phyloP scores from a whole-genome alignment of 2,329 filamentous ascomycete species.

The Cordyceps fumosorosea region DNA sequence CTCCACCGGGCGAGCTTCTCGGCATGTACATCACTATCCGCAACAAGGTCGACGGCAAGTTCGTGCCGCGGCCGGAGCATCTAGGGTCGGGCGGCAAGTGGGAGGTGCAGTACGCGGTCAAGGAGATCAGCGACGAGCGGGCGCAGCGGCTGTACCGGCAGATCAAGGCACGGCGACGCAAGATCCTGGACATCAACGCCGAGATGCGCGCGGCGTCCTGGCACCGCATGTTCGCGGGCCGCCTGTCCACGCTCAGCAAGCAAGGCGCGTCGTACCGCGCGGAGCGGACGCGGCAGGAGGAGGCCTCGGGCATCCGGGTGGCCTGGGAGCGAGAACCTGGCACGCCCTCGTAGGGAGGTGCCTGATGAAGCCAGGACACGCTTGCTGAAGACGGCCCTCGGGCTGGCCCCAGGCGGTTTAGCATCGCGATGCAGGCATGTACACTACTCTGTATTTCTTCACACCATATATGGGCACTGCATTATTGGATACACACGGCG shows the following conservation, averaged over 20 bases:
- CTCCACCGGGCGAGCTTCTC: slow-evolving; percentile 38
- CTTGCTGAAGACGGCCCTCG: neutral
- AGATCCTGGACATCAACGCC: slow-evolving; percentile 35
- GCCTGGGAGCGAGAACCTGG: slow-evolving; percentile 32
- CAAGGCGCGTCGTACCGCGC: slow-evolving; percentile 54
- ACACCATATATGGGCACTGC: too few relatives aligned
- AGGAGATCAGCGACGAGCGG: slow-evolving; percentile 46
- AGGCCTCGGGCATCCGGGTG: slow-evolving; percentile 39
- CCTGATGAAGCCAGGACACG: neutral
- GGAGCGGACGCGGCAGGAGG: slow-evolving; percentile 45
- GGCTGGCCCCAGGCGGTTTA: too few relatives aligned
- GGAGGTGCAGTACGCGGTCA: slow-evolving; percentile 72
- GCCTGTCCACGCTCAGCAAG: slow-evolving; percentile 35
- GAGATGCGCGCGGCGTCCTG: slow-evolving; percentile 34
- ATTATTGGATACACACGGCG: too few relatives aligned
- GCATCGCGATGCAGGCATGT: too few relatives aligned
- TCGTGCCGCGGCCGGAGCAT: slow-evolving; percentile 53
- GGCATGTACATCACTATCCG: slow-evolving; percentile 66
- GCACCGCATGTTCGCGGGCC: slow-evolving; percentile 41
- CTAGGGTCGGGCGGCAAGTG: slow-evolving; percentile 46
- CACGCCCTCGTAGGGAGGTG: neutral
- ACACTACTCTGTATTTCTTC: too few relatives aligned
- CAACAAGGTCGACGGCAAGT: slow-evolving; percentile 63
- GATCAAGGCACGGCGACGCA: slow-evolving; percentile 49
- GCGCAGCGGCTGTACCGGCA: slow-evolving; percentile 48